These are phyloP conservation scores for Lipomyces chichibuensis DNA, from an alignment of 805 yeast species.

Conservation along the genomic window DNA sequence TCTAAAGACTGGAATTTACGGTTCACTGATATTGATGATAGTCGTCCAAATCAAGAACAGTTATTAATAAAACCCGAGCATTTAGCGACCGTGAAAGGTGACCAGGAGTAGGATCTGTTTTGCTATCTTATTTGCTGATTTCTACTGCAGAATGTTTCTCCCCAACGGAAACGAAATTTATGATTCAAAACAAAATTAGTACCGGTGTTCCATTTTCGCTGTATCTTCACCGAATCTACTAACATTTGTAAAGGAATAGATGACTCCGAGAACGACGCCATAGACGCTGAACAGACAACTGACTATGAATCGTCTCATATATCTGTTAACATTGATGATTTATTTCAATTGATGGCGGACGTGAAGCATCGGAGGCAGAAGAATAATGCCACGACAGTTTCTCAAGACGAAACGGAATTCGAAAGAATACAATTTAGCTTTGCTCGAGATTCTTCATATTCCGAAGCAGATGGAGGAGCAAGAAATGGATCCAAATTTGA, in stretches of 20 bases:
- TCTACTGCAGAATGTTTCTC: not conserved
- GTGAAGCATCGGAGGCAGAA: not conserved
- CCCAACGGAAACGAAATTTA: not conserved
- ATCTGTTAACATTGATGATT: constrained; percentile 4
- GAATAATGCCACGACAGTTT: not conserved
- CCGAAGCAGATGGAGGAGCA: not conserved
- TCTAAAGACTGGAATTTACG: not conserved
- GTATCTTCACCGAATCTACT: not conserved
- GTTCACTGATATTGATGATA: not conserved
- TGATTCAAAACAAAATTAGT: not conserved
- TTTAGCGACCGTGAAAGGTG: not conserved
- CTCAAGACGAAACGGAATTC: not conserved
- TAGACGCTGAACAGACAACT: not conserved
- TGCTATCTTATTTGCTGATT: not conserved
- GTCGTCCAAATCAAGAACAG: not conserved
- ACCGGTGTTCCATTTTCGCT: not conserved
- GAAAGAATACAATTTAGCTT: not conserved
- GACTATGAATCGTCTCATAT: not conserved
- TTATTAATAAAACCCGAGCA: not conserved
- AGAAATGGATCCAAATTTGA: not conserved
- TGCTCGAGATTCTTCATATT: not conserved
- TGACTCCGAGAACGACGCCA: not conserved
- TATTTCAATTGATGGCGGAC: constrained; percentile 7
- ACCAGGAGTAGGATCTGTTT: not conserved
- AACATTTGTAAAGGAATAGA: not conserved